Percentiles rank a stretch among this genome's conserved stretches.
These are phyloP conservation scores for Colletotrichum melonis DNA, from an alignment of 2,329 filamentous ascomycete genomes.

Conservation along the genomic window DNA sequence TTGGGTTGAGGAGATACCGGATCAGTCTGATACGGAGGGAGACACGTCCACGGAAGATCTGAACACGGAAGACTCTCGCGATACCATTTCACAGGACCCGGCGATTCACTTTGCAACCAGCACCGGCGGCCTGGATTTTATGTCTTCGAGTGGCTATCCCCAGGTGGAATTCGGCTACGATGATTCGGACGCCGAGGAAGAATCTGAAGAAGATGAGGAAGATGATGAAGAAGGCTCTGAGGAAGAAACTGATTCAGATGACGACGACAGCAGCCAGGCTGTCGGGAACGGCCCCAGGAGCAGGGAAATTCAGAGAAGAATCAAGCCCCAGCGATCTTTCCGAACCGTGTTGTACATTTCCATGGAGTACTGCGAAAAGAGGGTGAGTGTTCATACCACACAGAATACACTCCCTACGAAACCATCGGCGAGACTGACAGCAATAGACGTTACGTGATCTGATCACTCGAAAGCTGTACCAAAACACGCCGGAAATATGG, in stretches of 20 bases:
- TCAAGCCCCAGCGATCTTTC: conserved; percentile 60
- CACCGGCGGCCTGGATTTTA: conserved; percentile 89
- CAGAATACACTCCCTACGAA: neutral
- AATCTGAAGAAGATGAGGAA: conserved; percentile 49
- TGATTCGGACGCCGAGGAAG: conserved; percentile 54
- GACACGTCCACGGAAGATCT: conserved; percentile 63
- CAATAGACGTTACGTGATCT: conserved; percentile 84
- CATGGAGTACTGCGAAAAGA: conserved; percentile 98
- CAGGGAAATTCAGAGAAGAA: conserved; percentile 33
- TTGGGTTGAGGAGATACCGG: conserved; percentile 83
- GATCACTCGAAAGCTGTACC: conserved; percentile 79
- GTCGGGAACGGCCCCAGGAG: conserved; percentile 37
- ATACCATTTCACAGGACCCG: conserved; percentile 54
- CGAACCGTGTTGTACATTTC: conserved; percentile 92
- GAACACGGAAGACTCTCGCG: conserved; percentile 50
- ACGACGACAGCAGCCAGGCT: conserved; percentile 43
- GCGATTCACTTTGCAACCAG: conserved; percentile 75
- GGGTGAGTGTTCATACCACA: conserved; percentile 58
- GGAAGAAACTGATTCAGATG: conserved; percentile 53
- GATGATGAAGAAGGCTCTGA: conserved; percentile 54
- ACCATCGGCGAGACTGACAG: conserved; percentile 30
- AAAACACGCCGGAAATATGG: conserved; percentile 85
- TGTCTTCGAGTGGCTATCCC: conserved; percentile 84
- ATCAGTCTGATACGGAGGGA: conserved; percentile 65
- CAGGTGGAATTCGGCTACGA: conserved; percentile 82